Evolutionary conservation across 345 rosid genomes (phyloP).

Genomic region (Populus ilicifolia): DNA sequence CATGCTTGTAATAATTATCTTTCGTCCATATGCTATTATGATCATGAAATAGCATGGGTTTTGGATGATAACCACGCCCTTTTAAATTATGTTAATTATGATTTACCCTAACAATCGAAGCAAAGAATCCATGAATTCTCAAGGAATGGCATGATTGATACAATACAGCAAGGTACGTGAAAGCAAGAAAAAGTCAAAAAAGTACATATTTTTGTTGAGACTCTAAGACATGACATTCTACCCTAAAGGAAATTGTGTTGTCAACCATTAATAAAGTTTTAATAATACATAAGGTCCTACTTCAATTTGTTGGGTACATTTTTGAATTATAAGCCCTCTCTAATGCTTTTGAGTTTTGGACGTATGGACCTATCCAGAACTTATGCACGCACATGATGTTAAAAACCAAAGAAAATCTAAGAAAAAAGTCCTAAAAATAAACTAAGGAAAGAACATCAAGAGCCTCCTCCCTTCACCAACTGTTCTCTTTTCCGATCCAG

Average conservation of each 20-base stretch:
- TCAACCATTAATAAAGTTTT: neutral
- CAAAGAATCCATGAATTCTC: neutral
- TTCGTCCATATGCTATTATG: too few species aligned
- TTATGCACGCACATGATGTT: too few species aligned
- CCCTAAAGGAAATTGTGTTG: slow-evolving; percentile 11
- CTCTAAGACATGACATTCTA: slow-evolving; percentile 14
- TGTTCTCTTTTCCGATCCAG: too few species aligned
- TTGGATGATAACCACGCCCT: neutral
- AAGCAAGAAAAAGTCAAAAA: neutral
- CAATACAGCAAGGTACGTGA: neutral
- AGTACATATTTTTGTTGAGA: slow-evolving; percentile 4
- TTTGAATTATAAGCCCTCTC: neutral
- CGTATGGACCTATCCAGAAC: neutral
- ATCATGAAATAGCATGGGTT: neutral
- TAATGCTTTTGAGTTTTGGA: neutral
- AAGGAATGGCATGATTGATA: slow-evolving; percentile 5
- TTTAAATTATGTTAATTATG: neutral
- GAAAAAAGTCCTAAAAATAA: too few species aligned
- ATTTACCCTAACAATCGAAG: neutral
- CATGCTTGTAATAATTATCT: neutral
- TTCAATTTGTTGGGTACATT: neutral
- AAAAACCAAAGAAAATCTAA: too few species aligned
- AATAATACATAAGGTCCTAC: slow-evolving; percentile 8
- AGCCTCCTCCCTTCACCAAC: too few species aligned
- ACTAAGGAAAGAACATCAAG: too few species aligned